phyloP scores from a whole-genome alignment of 2,329 filamentous ascomycete genomes.

The Xylariaceae sp. region DNA sequence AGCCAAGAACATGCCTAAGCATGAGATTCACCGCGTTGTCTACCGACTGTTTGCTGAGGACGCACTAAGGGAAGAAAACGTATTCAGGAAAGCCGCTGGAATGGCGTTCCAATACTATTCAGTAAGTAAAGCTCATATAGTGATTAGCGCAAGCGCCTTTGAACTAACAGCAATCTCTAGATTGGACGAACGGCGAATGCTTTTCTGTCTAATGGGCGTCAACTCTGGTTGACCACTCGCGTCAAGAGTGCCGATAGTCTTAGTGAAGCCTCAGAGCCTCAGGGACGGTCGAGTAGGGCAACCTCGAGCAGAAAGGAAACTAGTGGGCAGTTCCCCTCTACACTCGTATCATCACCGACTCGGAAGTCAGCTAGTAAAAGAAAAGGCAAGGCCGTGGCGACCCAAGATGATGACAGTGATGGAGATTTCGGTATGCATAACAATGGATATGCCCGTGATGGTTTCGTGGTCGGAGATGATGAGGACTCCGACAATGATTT shows the following conservation, averaged over 20 bases:
- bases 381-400: constrained; percentile 34
- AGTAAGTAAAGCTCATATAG: constrained; percentile 38
- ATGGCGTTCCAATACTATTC: constrained; percentile 72
- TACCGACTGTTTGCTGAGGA: constrained; percentile 68
- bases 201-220: constrained; percentile 42
- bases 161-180: constrained; percentile 30
- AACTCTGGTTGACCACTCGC: constrained; percentile 39
- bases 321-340: constrained; percentile 34
- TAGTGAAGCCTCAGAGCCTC: constrained; percentile 30
- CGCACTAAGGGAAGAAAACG: constrained; percentile 66
- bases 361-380: constrained; percentile 33
- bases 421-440: constrained; percentile 34
- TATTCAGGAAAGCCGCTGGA: constrained; percentile 52
- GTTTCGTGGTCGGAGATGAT: constrained; percentile 35
- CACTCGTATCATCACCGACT: constrained; percentile 51
- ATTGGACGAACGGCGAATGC: constrained; percentile 38
- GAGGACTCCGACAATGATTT: constrained; percentile 44
- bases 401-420: constrained; percentile 35
- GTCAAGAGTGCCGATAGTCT: constrained; percentile 35
- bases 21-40: constrained; percentile 80
- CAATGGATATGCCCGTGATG: constrained; percentile 42
- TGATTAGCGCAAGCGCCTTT: background rate
- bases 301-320: constrained; percentile 25
- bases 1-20: constrained; percentile 64
- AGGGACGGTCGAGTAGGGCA: constrained; percentile 36